These are phyloP conservation scores for Penicillium robsamsonii DNA, from an alignment of 495 filamentous ascomycete genomes.

Conservation along the genomic window DNA sequence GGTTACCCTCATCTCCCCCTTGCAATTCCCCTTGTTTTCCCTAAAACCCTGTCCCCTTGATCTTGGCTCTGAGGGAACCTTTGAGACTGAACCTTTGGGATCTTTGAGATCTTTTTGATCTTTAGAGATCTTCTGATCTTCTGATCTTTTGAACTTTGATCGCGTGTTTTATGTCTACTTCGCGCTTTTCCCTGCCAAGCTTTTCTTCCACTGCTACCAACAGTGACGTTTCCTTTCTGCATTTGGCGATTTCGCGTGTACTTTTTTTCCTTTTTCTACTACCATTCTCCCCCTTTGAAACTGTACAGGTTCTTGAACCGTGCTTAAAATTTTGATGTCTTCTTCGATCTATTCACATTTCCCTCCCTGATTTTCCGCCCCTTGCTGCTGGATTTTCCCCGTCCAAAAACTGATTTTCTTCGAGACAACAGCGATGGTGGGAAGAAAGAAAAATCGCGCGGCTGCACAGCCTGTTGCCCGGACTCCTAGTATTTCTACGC, in stretches of 20 bases:
- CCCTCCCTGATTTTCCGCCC: conserved; percentile 4
- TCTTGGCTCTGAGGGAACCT: neutral
- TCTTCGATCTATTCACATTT: neutral
- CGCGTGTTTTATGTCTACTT: conserved; percentile 3
- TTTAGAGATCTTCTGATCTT: neutral
- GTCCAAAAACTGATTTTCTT: conserved; percentile 6
- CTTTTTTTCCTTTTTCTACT: neutral
- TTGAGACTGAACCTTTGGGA: neutral
- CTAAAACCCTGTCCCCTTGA: conserved; percentile 3
- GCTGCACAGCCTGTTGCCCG: conserved; percentile 13
- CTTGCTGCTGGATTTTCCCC: conserved; percentile 13
- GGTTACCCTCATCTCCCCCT: neutral
- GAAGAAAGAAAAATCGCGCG: conserved; percentile 25
- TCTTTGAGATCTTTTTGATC: neutral
- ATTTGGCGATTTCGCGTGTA: conserved; percentile 2
- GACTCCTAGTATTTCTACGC: conserved; percentile 23
- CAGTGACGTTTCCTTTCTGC: conserved; percentile 3
- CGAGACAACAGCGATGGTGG: conserved; percentile 36
- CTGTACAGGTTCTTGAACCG: neutral
- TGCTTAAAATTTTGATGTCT: neutral
- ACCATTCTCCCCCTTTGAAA: neutral
- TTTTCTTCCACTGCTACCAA: conserved; percentile 6
- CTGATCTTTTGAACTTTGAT: neutral
- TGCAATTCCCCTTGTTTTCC: neutral
- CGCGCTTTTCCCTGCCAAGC: conserved; percentile 8